Conservation (phyloP, 805 yeast species). For the Pichia nakasei region DNA sequence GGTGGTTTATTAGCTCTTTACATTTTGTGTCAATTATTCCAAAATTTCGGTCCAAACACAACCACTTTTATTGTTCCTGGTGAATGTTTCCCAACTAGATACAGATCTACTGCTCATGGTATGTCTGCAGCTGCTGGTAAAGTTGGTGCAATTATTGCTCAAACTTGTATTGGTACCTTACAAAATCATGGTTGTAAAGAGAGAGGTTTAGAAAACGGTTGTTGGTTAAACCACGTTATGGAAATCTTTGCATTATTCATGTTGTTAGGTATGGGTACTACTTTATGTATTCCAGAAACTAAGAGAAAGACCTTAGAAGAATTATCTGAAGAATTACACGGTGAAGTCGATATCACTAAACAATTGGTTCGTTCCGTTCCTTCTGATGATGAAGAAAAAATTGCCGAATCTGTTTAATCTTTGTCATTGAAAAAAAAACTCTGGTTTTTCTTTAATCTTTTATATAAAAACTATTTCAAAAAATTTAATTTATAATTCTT, state of each 20-base stretch:
- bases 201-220: conserved; percentile 38
- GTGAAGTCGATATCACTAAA: conserved; percentile 45
- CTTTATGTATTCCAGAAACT: conserved; percentile 78
- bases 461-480: too few relatives aligned
- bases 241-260: conserved; percentile 87
- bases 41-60: conserved; percentile 88
- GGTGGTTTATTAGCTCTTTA: conserved; percentile 69
- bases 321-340: conserved; percentile 71
- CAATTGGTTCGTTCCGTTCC: conserved; percentile 15
- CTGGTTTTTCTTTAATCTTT: too few relatives aligned
- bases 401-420: conserved; percentile 14
- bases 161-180: conserved; percentile 77
- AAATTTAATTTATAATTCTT: not conserved
- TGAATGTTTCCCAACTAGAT: conserved; percentile 89
- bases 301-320: conserved; percentile 85
- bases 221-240: conserved; percentile 89
- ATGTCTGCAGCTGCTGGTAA: conserved; percentile 87
- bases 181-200: conserved; percentile 66
- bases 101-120: conserved; percentile 94
- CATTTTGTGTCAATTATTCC: conserved; percentile 77
- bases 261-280: conserved; percentile 62
- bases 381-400: conserved; percentile 22
- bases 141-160: conserved; percentile 88
- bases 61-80: conserved; percentile 90
- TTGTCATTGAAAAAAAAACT: too few relatives aligned